These are phyloP conservation scores for Spizellomyces punctatus DNA, from an alignment of 192 early-diverging fungal genomes.

Conservation along the genomic window DNA sequence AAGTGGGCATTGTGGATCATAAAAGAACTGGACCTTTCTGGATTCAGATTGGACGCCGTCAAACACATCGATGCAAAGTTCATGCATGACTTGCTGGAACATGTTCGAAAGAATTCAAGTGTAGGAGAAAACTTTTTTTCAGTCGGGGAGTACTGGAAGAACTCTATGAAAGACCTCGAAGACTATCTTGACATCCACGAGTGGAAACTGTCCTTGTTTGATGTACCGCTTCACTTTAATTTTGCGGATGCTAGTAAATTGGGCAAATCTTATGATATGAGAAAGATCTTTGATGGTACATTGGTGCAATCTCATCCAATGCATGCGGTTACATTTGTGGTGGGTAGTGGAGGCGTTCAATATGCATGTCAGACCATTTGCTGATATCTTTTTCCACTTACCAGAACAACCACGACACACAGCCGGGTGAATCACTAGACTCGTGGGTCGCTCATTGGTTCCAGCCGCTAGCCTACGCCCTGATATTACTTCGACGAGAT, in stretches of 20 bases:
- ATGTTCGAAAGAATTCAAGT: slow-evolving; percentile 15
- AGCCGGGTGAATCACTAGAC: slow-evolving; percentile 44
- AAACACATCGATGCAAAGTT: slow-evolving; percentile 38
- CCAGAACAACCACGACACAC: slow-evolving; percentile 41
- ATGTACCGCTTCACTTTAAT: slow-evolving; percentile 36
- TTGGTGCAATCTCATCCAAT: slow-evolving; percentile 34
- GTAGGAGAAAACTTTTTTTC: slow-evolving; percentile 28
- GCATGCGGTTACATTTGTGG: slow-evolving; percentile 38
- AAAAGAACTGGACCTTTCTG: slow-evolving; percentile 29
- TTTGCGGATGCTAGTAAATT: slow-evolving; percentile 13
- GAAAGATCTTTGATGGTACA: slow-evolving; percentile 37
- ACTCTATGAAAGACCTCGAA: slow-evolving; percentile 30
- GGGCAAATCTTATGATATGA: slow-evolving; percentile 28
- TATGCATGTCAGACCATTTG: not conserved
- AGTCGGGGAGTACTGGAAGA: slow-evolving; percentile 34
- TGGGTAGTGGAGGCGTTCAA: not conserved
- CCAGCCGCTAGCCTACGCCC: slow-evolving; percentile 46
- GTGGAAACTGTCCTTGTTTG: slow-evolving; percentile 36
- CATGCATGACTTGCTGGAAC: slow-evolving; percentile 31
- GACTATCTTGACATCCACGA: slow-evolving; percentile 32
- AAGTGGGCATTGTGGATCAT: slow-evolving; percentile 30
- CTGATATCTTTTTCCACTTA: not conserved
- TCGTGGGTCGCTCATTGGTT: slow-evolving; percentile 50
- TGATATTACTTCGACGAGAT: slow-evolving; percentile 41
- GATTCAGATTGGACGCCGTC: slow-evolving; percentile 32